A percentile compares a stretch with the other conserved stretches of the same genome.
Evolutionary conservation across 768 basidiomycete genomes (phyloP).

Genomic region (Stropharia rugosoannulata): DNA sequence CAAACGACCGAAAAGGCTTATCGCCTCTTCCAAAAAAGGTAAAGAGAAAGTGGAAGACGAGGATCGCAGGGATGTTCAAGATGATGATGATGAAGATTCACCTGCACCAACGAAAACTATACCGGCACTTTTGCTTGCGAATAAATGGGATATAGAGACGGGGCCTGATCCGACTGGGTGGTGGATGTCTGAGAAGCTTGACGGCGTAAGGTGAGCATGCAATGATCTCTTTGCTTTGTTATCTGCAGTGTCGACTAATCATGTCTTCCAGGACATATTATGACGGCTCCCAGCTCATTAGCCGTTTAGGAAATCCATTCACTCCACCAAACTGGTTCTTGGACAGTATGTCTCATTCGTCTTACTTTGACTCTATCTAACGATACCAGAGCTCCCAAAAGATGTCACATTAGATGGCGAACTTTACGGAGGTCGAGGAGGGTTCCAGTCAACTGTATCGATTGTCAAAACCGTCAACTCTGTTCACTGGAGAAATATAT

Average conservation of each 20-base stretch:
- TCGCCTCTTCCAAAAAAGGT: conserved; percentile 14
- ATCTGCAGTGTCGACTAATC: not conserved
- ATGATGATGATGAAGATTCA: conserved; percentile 26
- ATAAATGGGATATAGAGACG: conserved; percentile 55
- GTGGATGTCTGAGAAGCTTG: conserved; percentile 64
- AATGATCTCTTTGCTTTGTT: not conserved
- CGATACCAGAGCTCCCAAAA: conserved; percentile 45
- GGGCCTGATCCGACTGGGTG: conserved; percentile 56
- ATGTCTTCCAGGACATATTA: conserved; percentile 44
- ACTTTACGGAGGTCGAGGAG: conserved; percentile 54
- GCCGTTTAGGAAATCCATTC: conserved; percentile 59
- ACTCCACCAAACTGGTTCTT: conserved; percentile 58
- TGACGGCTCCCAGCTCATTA: conserved; percentile 51
- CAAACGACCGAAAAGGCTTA: conserved; percentile 17
- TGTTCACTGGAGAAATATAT: conserved; percentile 53
- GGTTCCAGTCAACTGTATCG: conserved; percentile 58
- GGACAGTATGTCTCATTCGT: conserved; percentile 38
- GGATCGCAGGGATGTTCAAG: conserved; percentile 25
- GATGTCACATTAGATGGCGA: conserved; percentile 59
- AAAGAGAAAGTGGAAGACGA: conserved; percentile 24
- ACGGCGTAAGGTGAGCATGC: conserved; percentile 54
- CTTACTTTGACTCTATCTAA: not conserved
- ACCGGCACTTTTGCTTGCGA: conserved; percentile 50
- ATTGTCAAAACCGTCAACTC: conserved; percentile 60
- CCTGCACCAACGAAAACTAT: conserved; percentile 32